Base-by-base conservation (phyloP, 2,329 filamentous ascomycete species). In the Massarina eburnea region DNA sequence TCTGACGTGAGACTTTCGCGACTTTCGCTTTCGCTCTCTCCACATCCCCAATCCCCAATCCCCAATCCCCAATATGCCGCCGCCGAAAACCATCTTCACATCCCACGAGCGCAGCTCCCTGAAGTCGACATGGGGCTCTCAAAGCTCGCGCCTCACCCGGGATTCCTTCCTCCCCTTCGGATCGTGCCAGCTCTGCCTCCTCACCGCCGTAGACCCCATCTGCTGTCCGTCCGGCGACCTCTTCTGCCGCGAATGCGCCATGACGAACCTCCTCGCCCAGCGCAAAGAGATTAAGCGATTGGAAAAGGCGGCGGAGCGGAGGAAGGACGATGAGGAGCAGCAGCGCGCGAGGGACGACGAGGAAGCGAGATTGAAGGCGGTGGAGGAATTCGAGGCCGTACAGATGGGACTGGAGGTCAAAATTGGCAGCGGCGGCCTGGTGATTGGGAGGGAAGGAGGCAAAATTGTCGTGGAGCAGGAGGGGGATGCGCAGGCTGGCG, bases 91-190 rank as follows among this genome's bases (percentile, higher is more conserved):
- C 24, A 91, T 96, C 72, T 97, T 97, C 77, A 97, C 94, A 26
- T 85, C 90, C 19, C 84, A 96, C 73, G 94, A 97, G 74, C 86
- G 94, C 56, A 81, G 82, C 41, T 81, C 92, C 39, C 86, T 95
- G 49, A 89, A 91, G 62, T 81, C 82, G 15, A 83, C 84, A 57
- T 97, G 94, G 91, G 84, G 86, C 57, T 83, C 86, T 8, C 88
- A 86, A 55, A 84, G 86, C 41, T 90, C 91, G n/a, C 88, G 90
- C 41, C 83, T 97, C 26, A 85, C 82, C 18, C 87, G 92, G 63
- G 94, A 97, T 66, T 94, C 89, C 45, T 97, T 96, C 71, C 83
- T 97, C 9, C 86, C 90, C 4, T 96, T 97, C 68, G 89, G 87
- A 43, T 90, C 86, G 18, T 99, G 92, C 74, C 83, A 86, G 43